Percentiles rank a stretch among this genome's conserved stretches.
phyloP scores from a whole-genome alignment of 768 basidiomycete genomes.

The Agaricus bisporus region DNA sequence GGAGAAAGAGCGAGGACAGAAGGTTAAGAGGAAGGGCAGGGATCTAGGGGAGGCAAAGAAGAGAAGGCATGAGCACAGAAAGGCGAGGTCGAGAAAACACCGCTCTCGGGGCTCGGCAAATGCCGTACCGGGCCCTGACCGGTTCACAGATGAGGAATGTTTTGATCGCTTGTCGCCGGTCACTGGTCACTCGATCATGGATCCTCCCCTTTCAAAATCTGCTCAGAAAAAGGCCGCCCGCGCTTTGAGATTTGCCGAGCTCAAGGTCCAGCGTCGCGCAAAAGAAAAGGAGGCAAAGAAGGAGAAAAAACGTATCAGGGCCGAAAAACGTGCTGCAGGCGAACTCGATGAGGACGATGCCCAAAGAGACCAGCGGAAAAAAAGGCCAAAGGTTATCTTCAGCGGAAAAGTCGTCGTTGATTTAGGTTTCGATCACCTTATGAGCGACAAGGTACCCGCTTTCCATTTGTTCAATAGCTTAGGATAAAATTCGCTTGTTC shows the following conservation, averaged over 20 bases:
- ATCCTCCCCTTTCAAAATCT: constrained; percentile 59
- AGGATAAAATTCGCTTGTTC: constrained; percentile 11
- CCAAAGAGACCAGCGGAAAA: constrained; percentile 30
- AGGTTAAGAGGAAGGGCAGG: constrained; percentile 11
- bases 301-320: constrained; percentile 57
- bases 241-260: constrained; percentile 55
- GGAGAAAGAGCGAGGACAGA: constrained; percentile 4
- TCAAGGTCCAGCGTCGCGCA: constrained; percentile 70
- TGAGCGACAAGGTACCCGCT: constrained; percentile 77
- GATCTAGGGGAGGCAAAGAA: constrained; percentile 12
- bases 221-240: constrained; percentile 74
- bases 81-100: constrained; percentile 19
- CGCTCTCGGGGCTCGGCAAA: constrained; percentile 34
- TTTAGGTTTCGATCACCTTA: constrained; percentile 87
- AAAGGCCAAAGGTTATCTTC: constrained; percentile 38
- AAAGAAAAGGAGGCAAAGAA: constrained; percentile 74
- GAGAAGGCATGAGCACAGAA: constrained; percentile 19
- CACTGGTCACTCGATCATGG: constrained; percentile 8
- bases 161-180: constrained; percentile 4
- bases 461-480: constrained; percentile 8
- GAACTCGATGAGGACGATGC: constrained; percentile 47
- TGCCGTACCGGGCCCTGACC: constrained; percentile 26
- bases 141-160: no score
- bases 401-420: constrained; percentile 76
- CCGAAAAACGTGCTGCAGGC: constrained; percentile 59